These are phyloP conservation scores for Centella asiatica DNA, from an alignment of 129 eudicot genomes.

Conservation along the genomic window DNA sequence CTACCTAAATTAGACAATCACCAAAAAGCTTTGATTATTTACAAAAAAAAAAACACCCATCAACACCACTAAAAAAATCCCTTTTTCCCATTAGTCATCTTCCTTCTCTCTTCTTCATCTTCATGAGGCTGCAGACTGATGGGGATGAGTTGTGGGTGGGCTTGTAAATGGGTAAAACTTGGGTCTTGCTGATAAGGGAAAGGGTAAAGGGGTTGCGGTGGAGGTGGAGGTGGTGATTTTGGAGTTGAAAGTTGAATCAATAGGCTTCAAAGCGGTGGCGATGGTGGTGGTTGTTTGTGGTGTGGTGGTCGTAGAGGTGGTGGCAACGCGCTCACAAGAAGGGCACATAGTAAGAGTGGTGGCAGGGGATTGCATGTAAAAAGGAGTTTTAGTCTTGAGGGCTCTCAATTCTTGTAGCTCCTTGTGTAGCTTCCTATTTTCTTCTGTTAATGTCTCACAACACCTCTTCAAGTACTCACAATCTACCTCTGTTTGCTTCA, in stretches of 20 bases:
- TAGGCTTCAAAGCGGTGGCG: background rate
- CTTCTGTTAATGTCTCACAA: slow-evolving; percentile 61
- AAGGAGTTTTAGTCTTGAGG: slow-evolving; percentile 49
- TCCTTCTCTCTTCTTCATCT: slow-evolving; percentile 2
- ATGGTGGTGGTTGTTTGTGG: slow-evolving; percentile 5
- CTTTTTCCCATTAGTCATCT: background rate
- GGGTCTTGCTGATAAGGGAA: slow-evolving; percentile 16
- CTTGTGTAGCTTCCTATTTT: slow-evolving; percentile 60
- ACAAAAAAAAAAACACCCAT: slow-evolving; percentile 7
- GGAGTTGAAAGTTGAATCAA: slow-evolving; percentile 6
- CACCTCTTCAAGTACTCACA: slow-evolving; percentile 79
- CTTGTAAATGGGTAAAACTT: slow-evolving; percentile 30
- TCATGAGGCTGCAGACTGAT: slow-evolving; percentile 54
- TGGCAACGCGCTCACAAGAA: slow-evolving; percentile 78
- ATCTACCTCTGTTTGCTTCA: slow-evolving; percentile 85
- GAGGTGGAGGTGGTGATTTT: slow-evolving; percentile 9
- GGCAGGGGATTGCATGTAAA: slow-evolving; percentile 66
- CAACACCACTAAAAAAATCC: background rate
- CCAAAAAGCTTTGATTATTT: background rate
- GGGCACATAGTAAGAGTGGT: slow-evolving; percentile 85
- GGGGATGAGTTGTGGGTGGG: slow-evolving; percentile 23
- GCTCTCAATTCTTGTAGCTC: slow-evolving; percentile 73
- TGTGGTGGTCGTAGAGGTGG: slow-evolving; percentile 24
- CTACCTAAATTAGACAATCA: background rate
- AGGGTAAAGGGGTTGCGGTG: slow-evolving; percentile 22